Conservation (phyloP, 2,329 filamentous ascomycete species). For the Talaromyces sp. region DNA sequence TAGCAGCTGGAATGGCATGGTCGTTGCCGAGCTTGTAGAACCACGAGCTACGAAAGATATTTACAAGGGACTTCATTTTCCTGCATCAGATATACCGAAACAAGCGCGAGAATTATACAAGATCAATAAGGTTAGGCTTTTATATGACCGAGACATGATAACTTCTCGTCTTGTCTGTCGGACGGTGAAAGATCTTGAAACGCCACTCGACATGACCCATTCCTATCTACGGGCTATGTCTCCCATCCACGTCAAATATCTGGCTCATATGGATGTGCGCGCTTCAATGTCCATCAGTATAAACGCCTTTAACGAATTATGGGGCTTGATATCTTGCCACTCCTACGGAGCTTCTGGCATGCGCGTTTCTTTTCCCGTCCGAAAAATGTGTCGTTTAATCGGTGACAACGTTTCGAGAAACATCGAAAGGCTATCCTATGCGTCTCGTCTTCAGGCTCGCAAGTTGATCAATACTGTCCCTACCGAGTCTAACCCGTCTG, state of each 20-base stretch:
- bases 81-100: constrained; percentile 78
- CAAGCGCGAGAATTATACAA: constrained; percentile 87
- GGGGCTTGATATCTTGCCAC: constrained; percentile 85
- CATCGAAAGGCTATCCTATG: constrained; percentile 82
- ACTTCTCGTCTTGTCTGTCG: constrained; percentile 80
- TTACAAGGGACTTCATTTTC: constrained; percentile 84
- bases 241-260: constrained; percentile 82
- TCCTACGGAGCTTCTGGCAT: constrained; percentile 73
- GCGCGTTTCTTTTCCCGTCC: constrained; percentile 86
- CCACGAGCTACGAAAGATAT: constrained; percentile 73
- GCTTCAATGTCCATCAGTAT: constrained; percentile 94
- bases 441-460: constrained; percentile 75
- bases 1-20: constrained; percentile 72
- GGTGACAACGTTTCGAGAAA: constrained; percentile 83
- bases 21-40: constrained; percentile 83
- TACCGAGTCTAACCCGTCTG: constrained; percentile 74
- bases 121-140: constrained; percentile 79
- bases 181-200: constrained; percentile 66
- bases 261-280: constrained; percentile 84
- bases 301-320: constrained; percentile 77
- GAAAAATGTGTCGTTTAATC: constrained; percentile 85
- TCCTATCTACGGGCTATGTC: constrained; percentile 85
- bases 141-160: constrained; percentile 78
- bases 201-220: constrained; percentile 76
- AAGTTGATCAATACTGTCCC: constrained; percentile 85